Evolutionary conservation across 768 basidiomycete genomes (phyloP).

Genomic region (Lanmaoa pseudosensibilis): DNA sequence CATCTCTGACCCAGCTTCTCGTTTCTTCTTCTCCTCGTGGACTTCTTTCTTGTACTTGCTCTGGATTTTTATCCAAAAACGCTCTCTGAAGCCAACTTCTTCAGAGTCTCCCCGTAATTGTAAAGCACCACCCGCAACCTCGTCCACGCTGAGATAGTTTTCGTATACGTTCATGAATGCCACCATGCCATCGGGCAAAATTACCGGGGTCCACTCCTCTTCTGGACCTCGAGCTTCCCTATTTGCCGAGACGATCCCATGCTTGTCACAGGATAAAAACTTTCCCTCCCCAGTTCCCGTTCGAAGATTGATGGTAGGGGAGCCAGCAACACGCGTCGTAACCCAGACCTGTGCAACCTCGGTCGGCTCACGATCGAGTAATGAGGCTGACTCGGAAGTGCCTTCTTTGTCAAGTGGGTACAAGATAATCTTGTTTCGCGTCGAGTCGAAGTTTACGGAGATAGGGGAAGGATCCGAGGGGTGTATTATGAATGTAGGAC

Average conservation of each 20-base stretch:
- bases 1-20: constrained; percentile 52
- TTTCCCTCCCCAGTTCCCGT: constrained; percentile 88
- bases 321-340: constrained; percentile 79
- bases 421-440: constrained; percentile 70
- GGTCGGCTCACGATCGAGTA: constrained; percentile 69
- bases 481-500: constrained; percentile 84
- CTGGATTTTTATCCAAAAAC: constrained; percentile 90
- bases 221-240: constrained; percentile 89
- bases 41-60: constrained; percentile 86
- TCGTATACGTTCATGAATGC: constrained; percentile 89
- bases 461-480: constrained; percentile 79
- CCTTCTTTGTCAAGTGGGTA: constrained; percentile 64
- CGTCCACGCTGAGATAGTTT: constrained; percentile 82
- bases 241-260: constrained; percentile 81
- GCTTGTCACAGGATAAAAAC: constrained; percentile 84
- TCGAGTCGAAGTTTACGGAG: constrained; percentile 75
- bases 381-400: constrained; percentile 38
- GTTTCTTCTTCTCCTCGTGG: constrained; percentile 70
- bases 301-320: constrained; percentile 80
- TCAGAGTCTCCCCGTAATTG: constrained; percentile 83
- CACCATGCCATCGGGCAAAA: constrained; percentile 82
- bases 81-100: constrained; percentile 79
- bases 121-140: constrained; percentile 79
- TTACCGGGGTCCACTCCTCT: constrained; percentile 89
- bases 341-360: constrained; percentile 94